Evolutionary conservation across 2,329 filamentous ascomycete species (phyloP).

Genomic region (Immersiporthe knoxdaviesiana): DNA sequence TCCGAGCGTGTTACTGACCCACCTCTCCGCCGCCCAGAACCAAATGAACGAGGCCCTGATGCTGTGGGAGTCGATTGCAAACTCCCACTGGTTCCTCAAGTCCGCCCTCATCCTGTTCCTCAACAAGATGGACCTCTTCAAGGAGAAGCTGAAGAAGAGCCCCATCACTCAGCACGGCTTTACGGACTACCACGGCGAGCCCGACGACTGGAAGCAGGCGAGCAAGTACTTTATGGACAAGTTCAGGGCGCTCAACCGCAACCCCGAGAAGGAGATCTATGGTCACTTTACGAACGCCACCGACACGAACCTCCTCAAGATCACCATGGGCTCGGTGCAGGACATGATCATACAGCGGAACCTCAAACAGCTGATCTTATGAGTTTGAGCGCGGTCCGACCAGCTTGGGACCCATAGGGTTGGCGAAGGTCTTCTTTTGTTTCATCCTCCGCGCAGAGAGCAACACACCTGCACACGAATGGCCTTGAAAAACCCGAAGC

Average conservation of each 20-base stretch:
- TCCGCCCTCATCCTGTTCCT: slow-evolving; percentile 83
- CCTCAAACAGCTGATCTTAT: slow-evolving; percentile 77
- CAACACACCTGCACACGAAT: background rate
- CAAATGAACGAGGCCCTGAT: slow-evolving; percentile 91
- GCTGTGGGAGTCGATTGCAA: slow-evolving; percentile 84
- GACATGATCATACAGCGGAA: slow-evolving; percentile 88
- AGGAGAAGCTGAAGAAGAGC: slow-evolving; percentile 71
- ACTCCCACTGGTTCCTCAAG: slow-evolving; percentile 83
- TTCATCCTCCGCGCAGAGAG: background rate
- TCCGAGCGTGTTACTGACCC: slow-evolving; percentile 30
- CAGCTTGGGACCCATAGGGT: slow-evolving; percentile 22
- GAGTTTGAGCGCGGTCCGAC: slow-evolving; percentile 36
- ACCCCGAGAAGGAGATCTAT: slow-evolving; percentile 66
- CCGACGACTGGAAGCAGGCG: slow-evolving; percentile 72
- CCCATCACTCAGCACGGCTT: slow-evolving; percentile 76
- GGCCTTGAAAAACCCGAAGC: slow-evolving; percentile 17
- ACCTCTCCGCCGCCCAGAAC: slow-evolving; percentile 66
- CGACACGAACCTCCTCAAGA: slow-evolving; percentile 76
- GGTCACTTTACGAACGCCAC: slow-evolving; percentile 66
- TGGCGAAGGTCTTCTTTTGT: slow-evolving; percentile 10
- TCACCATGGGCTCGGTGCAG: slow-evolving; percentile 84
- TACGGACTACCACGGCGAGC: slow-evolving; percentile 75
- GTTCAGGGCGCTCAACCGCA: slow-evolving; percentile 75
- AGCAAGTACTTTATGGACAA: slow-evolving; percentile 83
- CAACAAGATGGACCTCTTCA: slow-evolving; percentile 88